Base-by-base conservation (phyloP, 2,329 filamentous ascomycete species). In the Phaeosphaeriaceae sp. region DNA sequence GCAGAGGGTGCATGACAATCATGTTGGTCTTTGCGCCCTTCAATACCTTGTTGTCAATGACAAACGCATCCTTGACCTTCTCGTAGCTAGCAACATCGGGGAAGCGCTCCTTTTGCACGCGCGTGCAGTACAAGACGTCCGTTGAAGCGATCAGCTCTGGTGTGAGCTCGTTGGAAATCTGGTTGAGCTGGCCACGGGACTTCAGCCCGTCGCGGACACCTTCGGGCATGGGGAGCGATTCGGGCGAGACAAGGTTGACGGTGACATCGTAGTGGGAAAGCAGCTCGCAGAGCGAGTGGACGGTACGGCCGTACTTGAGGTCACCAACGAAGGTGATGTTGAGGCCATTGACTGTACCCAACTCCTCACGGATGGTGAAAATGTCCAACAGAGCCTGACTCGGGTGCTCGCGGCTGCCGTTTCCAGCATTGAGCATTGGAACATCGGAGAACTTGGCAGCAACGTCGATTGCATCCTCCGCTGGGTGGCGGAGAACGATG, bases 321-420 rank as follows among this genome's bases (percentile, higher is more conserved):
- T 99, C 95, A 70, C 95, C 95, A 46, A 92, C 85, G 78, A 99
- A 99, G 51, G 95, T 99, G 74, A 99, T 96, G 46, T 92, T 98
- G 63, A 99, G 84, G 52, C 94, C 94, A 74, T 94, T 93, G 56
- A 98, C 94, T 0, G 93, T 97, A 63, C 95, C 95, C 9, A 98
- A 85, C 79, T 99, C 95, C 80, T 99, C 95, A 67, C 95, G 92
- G 74, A 99, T 99, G 54, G 95, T 98, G 84, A 97, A 99, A 57
- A 99, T 89, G 73, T 99, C 95, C 21, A 99, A 84, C 85, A 99
- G 95, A 0, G 95, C 95, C 80, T 99, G 95, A 0, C 95, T 99
- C 0, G 95, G 95, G 80, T 99, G 95, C 82, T 99, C 95, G 70
- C 92, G 89, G 80, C 91, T 93, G 63, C 95, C 95, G 76, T 99